phyloP scores from a whole-genome alignment of 73 alveolate genomes.

The Tetrahymena borealis region DNA sequence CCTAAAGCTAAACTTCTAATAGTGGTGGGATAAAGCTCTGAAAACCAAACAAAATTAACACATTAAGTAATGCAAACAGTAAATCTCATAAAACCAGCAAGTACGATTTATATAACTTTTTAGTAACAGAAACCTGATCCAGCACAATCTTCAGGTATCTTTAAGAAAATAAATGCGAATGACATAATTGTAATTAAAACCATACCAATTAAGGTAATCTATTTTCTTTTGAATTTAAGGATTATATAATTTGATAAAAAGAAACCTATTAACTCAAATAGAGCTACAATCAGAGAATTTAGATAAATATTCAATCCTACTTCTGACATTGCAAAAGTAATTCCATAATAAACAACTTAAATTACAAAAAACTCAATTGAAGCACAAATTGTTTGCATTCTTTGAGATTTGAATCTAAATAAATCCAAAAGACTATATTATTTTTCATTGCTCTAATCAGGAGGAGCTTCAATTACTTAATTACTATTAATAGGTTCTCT shows the following conservation, averaged over 20 bases:
- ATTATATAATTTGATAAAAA: neutral
- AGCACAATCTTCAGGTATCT: neutral
- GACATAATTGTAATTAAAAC: neutral
- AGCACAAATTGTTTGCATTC: conserved; percentile 4
- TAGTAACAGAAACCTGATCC: neutral
- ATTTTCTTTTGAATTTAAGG: neutral
- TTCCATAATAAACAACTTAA: conserved; percentile 34
- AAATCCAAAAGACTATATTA: conserved; percentile 6
- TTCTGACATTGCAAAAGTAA: conserved; percentile 8
- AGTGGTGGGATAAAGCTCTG: conserved; percentile 27
- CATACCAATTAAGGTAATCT: neutral
- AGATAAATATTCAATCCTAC: conserved; percentile 18
- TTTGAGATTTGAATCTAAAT: conserved; percentile 3
- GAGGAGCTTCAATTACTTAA: neutral
- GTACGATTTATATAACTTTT: neutral
- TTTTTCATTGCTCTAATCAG: neutral
- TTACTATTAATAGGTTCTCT: neutral
- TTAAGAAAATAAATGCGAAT: neutral
- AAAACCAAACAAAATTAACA: conserved; percentile 3
- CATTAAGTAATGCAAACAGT: conserved; percentile 10
- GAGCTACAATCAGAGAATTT: neutral
- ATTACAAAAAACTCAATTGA: conserved; percentile 9
- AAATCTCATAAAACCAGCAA: conserved; percentile 17
- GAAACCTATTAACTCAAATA: conserved; percentile 7
- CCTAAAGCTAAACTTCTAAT: conserved; percentile 19